Base-by-base conservation (phyloP, 2,329 filamentous ascomycete species). In the Pseudogymnoascus sp. region DNA sequence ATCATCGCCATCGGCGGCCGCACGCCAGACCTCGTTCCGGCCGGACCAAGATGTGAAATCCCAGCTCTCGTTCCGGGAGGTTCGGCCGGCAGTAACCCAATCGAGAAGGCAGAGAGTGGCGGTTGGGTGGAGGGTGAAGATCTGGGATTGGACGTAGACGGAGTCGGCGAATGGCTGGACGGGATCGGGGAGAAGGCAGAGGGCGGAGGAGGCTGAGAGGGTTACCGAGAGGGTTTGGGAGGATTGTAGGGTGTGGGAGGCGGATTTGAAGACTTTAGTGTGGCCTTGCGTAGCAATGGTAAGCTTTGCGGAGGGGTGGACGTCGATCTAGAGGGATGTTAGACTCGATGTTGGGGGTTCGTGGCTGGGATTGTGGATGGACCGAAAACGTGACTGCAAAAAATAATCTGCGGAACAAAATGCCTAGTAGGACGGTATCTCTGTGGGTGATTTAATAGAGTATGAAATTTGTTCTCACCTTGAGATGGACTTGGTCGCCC, bases 191-290 rank as follows among this genome's bases (percentile, higher is more conserved):
- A 97, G 82, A 64, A 88, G 78, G 69, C 86, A 87, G 12, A 88
- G 76, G 0, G 80, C 81, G 5, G 79, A 83, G 21, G 74, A 77
- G 12, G 77, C 68, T 25, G 78, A 75, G 60, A 89, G 75, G 2
- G 73, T 72, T 33, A 83, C 79, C 10, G 76, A 72, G 63, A 89
- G 73, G 0, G 72, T 77, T 73, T 89, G 87, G 18, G 79, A 78
- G 1, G 86, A 88, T 52, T 82, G 72, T 10, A 83, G 74, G 42
- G 82, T 76, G 36, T 76, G 75, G 61, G 78, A 77, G 58, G 83
- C 74, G 0, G 91, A 89, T 72, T 94, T 96, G 82, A 96, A 97
- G 69, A 99, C 86, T 77, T 97, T 99, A 64, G 94, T 97, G 75
- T 92, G 91, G 60, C 93, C 93, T 78, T 87, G 85, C 0, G 85